Base-by-base conservation (phyloP, 495 filamentous ascomycete genomes). In the Hypoxylon lienhwacheense region DNA sequence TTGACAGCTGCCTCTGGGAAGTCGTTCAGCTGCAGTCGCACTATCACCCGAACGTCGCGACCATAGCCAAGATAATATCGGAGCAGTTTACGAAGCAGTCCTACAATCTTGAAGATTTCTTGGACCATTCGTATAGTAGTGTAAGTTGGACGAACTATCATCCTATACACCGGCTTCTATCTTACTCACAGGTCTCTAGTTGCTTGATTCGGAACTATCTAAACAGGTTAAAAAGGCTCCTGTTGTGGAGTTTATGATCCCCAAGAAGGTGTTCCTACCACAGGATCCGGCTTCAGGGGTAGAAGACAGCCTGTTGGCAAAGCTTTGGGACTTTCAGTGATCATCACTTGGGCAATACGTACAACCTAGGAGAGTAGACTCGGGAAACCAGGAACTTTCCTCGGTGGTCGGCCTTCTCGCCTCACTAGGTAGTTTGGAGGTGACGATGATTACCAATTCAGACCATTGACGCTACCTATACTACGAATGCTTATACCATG, bases 11-110 rank as follows among this genome's bases (percentile, higher is more conserved):
- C 70, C 70, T 97, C 8, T 99, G 95, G 95, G 95, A 99, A 70
- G 80, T 97, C 26, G 85, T 91, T 47, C 87, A 85, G 44, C 74
- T 97, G 37, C 89, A 93, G 71, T 84, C 83, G 2, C 95, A 99
- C 72, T 97, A 93, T 72, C 95, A 99, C 67, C 95, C 95, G 26
- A 97, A 96, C 66, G 91, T 99, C 26, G 91, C 92, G 1, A 91
- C 91, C 3, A 85, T 97, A 50, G 88, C 90, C 19, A 91, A 88
- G 70, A 95, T 99, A 49, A 84, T 99, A 49, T 88, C 88, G 17
- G 90, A 99, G 75, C 93, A 97, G 70, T 99, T 97, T 70, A 97
- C 91, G 2, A 99, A 97, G 75, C 86, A 90, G 68, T 75, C 83
- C 7, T 99, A 97, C 70, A 88, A 86, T 55, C 63, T 96, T 12